A percentile compares a stretch with the other conserved stretches of the same genome.
phyloP scores from a whole-genome alignment of 352 stramenopile genomes.

The Globisporangium viniferum region DNA sequence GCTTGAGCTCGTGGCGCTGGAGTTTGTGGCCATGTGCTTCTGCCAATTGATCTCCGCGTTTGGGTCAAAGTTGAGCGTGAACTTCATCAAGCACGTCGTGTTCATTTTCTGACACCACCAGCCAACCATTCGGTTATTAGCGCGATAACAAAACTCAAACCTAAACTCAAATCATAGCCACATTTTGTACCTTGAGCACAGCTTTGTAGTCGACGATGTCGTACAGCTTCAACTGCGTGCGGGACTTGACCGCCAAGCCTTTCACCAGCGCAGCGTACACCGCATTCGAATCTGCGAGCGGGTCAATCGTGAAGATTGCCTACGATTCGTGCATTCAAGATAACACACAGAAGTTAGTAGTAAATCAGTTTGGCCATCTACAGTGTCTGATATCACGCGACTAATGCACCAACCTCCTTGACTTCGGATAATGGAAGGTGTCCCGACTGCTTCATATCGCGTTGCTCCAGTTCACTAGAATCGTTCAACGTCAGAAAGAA shows the following conservation, averaged over 20 bases:
- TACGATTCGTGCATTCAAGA: conserved; percentile 8
- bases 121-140: background rate
- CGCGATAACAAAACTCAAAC: background rate
- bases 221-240: conserved; percentile 40
- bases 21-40: conserved; percentile 3
- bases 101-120: conserved; percentile 53
- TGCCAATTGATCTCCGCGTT: conserved; percentile 56
- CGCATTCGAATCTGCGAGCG: conserved; percentile 32
- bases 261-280: conserved; percentile 37
- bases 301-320: conserved; percentile 50
- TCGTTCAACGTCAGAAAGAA: background rate
- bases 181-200: conserved; percentile 40
- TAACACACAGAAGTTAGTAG: background rate
- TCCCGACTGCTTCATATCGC: conserved; percentile 40
- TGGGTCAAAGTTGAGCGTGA: conserved; percentile 66
- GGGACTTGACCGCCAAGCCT: conserved; percentile 38
- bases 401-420: conserved; percentile 17
- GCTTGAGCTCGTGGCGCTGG: background rate
- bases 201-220: conserved; percentile 55
- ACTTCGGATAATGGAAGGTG: conserved; percentile 38
- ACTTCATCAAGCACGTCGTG: conserved; percentile 67
- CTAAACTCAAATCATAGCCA: background rate
- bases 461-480: conserved; percentile 52
- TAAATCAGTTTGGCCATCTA: background rate
- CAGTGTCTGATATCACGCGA: background rate